Evolutionary conservation across 2,329 filamentous ascomycete species (phyloP).

Genomic region (Didymella arachidicola): DNA sequence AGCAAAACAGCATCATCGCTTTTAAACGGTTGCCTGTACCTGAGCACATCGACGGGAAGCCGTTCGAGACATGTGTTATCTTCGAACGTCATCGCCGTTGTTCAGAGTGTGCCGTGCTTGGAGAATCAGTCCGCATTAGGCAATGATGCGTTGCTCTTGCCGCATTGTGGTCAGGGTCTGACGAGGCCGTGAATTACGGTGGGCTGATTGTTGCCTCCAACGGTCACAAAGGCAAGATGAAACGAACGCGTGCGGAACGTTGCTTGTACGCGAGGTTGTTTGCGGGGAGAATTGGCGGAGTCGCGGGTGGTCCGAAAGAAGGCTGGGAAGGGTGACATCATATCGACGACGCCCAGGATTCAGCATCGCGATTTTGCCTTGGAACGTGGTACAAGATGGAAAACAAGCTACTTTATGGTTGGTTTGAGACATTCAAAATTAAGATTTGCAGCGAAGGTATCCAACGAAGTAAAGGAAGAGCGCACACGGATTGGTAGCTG

Average conservation of each 20-base stretch:
- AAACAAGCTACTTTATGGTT: conserved; percentile 1
- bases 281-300: conserved; percentile 14
- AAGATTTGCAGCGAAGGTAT: conserved; percentile 5
- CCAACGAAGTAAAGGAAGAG: conserved; percentile 1
- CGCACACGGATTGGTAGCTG: neutral
- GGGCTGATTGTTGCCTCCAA: conserved; percentile 17
- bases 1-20: conserved; percentile 5
- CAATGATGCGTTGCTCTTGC: conserved; percentile 18
- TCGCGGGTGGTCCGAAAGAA: conserved; percentile 4
- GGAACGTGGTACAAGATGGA: conserved; percentile 8
- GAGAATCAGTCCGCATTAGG: conserved; percentile 10
- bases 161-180: conserved; percentile 14
- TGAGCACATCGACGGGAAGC: conserved; percentile 8
- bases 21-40: conserved; percentile 9
- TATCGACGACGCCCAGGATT: conserved; percentile 4
- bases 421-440: neutral
- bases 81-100: conserved; percentile 18
- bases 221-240: conserved; percentile 9
- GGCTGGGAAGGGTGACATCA: conserved; percentile 14
- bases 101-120: conserved; percentile 12
- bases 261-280: conserved; percentile 7
- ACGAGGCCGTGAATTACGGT: conserved; percentile 10
- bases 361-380: conserved; percentile 6
- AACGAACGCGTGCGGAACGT: conserved; percentile 11
- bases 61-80: conserved; percentile 18